Evolutionary conservation across 2,329 filamentous ascomycete species (phyloP), one percentile per base, ranked within the genome.

Genomic region (Xylariaceae sp.): DNA sequence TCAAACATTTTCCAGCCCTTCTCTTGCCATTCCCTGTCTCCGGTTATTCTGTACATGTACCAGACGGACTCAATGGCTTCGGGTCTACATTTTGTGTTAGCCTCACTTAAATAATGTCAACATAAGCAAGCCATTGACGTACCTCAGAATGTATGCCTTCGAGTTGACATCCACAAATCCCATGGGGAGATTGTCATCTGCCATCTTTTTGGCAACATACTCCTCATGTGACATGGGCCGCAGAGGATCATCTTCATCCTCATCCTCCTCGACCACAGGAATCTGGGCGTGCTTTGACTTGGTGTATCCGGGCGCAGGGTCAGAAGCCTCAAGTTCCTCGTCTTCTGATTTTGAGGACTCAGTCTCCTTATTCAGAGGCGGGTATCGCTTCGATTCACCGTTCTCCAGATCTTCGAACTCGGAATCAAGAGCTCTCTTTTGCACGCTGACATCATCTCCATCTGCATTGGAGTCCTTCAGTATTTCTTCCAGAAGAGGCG

Each of bases 11-110:
- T 78, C 92, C 92, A 96, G 13, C 90, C 92, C 65, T 88, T 87
- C 34, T 95, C 90, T 71, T 88, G 87, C 81, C 90, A 91, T 3
- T 75, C 73, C 1, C 80, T 75, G 64, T 94, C 88, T 52, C 90
- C 92, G 0, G 90, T 95, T 73, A 95, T 90, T 70, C 92, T 89
- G 76, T 95, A 94, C 79, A 95, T 87, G 75, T 92, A 89, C 82
- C 91, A 95, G 11, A 95, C 86, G 0, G 88, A 91, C 69, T 96
- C 91, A 66, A 96, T 92, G 0, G 89, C 90, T 77, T 96, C 91
- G 17, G 90, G 90, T 18, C 88, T 89, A 48, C 13, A 9, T 11
- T 64, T 60, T 9, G 11, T 11, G 63, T 68, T 51, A 72, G 68
- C 49, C 54, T 60, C 50, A 17, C 5, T 42, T 23, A 44, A 35